phyloP scores from a whole-genome alignment of 176 grass and related monocot species.

The Raddia distichophylla region DNA sequence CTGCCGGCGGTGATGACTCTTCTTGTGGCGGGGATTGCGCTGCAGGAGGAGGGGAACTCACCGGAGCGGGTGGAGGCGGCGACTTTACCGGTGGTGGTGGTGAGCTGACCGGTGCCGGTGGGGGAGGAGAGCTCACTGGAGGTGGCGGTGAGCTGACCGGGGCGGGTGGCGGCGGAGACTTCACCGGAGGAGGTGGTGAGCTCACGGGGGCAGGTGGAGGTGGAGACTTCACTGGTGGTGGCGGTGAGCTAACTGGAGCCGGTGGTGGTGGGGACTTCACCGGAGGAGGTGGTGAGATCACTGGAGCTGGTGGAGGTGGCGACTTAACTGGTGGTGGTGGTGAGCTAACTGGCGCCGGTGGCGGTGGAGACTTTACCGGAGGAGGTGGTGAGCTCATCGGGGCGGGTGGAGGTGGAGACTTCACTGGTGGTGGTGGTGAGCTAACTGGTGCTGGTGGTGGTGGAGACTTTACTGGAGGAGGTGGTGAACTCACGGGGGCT shows the following conservation, averaged over 20 bases:
- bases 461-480: background rate
- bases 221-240: slow-evolving; percentile 2
- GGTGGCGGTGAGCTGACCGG: background rate
- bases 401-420: background rate
- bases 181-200: background rate
- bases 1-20: background rate
- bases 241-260: slow-evolving; percentile 6
- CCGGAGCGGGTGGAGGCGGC: background rate
- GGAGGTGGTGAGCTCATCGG: slow-evolving; percentile 20
- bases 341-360: background rate
- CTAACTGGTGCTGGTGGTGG: background rate
- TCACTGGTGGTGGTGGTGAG: slow-evolving; percentile 6
- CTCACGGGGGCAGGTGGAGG: slow-evolving; percentile 12
- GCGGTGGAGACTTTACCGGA: background rate
- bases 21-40: background rate
- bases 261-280: slow-evolving; percentile 2
- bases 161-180: background rate
- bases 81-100: background rate
- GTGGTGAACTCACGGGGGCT: background rate
- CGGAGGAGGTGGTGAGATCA: background rate
- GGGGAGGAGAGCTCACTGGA: background rate
- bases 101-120: background rate
- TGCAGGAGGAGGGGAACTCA: background rate
- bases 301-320: background rate
- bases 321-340: background rate